phyloP scores from a whole-genome alignment of 257 asterid species.

The Jacaranda mimosifolia region DNA sequence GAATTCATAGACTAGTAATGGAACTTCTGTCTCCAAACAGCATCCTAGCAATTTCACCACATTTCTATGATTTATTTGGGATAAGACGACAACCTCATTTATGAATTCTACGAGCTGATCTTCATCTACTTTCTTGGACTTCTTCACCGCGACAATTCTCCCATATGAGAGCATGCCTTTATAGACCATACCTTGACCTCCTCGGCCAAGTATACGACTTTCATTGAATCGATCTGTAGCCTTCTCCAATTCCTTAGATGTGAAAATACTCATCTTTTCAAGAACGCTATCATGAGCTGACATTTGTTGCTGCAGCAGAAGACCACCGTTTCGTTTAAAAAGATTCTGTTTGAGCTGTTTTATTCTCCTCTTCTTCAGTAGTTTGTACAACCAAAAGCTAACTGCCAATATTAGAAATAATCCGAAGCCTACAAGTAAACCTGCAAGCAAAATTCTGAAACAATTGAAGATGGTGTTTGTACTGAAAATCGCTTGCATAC shows the following conservation, averaged over 20 bases:
- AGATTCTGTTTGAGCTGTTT: not conserved
- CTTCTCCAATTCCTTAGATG: constrained; percentile 46
- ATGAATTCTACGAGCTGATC: constrained; percentile 42
- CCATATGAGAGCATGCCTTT: constrained; percentile 55
- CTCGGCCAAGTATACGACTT: constrained; percentile 47
- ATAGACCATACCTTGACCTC: constrained; percentile 55
- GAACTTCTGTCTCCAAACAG: constrained; percentile 50
- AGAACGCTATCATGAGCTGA: constrained; percentile 23
- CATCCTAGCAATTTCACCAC: constrained; percentile 47
- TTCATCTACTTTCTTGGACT: constrained; percentile 32
- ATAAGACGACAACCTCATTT: constrained; percentile 48
- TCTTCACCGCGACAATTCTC: constrained; percentile 47
- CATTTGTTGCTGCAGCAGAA: constrained; percentile 41
- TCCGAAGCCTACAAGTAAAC: not conserved
- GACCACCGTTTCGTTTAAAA: constrained; percentile 31
- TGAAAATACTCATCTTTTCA: constrained; percentile 39
- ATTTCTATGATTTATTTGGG: constrained; percentile 48
- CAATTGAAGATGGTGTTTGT: too few relatives aligned
- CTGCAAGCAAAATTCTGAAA: not conserved
- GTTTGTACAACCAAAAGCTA: not conserved
- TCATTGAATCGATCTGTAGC: constrained; percentile 50
- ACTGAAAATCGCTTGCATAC: too few relatives aligned
- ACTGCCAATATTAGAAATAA: not conserved
- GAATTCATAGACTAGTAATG: constrained; percentile 46
- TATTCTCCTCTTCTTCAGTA: not conserved